Evolutionary conservation across 2,329 filamentous ascomycete genomes (phyloP).

Genomic region (Aspergillus fumigatus): DNA sequence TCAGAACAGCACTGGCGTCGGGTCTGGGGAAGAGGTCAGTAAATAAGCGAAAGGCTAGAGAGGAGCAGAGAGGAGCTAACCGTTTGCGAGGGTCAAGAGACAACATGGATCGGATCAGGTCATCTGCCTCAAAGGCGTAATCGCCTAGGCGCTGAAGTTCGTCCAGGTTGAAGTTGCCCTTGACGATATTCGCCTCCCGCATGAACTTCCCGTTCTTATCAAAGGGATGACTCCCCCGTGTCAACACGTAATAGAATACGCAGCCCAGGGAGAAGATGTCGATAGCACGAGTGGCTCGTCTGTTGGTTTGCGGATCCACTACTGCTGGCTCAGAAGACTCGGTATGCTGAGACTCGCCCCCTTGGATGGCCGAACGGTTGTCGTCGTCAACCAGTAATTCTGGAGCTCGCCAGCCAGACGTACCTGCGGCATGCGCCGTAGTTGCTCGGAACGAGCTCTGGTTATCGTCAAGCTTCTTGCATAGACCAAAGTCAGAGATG

Average conservation of each 20-base stretch:
- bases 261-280: conserved; percentile 96
- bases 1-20: conserved; percentile 72
- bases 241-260: conserved; percentile 99
- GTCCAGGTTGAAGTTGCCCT: conserved; percentile 70
- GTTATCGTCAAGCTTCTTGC: conserved; percentile 92
- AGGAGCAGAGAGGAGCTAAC: conserved; percentile 25
- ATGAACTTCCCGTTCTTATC: conserved; percentile 93
- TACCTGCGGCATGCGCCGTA: conserved; percentile 87
- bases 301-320: conserved; percentile 54
- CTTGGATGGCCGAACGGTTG: conserved; percentile 39
- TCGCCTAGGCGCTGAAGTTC: conserved; percentile 72
- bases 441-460: conserved; percentile 94
- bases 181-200: conserved; percentile 95
- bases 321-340: conserved; percentile 49
- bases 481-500: conserved; percentile 95
- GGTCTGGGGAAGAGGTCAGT: conserved; percentile 45
- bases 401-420: conserved; percentile 92
- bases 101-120: conserved; percentile 80
- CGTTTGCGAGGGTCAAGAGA: conserved; percentile 59
- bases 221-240: conserved; percentile 85
- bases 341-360: conserved; percentile 33
- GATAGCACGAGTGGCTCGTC: conserved; percentile 88
- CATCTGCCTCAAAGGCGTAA: conserved; percentile 79
- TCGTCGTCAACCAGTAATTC: conserved; percentile 84
- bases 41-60: neutral